Conservation (phyloP, 2,329 filamentous ascomycete genomes). For the Alternaria tenuissima region DNA sequence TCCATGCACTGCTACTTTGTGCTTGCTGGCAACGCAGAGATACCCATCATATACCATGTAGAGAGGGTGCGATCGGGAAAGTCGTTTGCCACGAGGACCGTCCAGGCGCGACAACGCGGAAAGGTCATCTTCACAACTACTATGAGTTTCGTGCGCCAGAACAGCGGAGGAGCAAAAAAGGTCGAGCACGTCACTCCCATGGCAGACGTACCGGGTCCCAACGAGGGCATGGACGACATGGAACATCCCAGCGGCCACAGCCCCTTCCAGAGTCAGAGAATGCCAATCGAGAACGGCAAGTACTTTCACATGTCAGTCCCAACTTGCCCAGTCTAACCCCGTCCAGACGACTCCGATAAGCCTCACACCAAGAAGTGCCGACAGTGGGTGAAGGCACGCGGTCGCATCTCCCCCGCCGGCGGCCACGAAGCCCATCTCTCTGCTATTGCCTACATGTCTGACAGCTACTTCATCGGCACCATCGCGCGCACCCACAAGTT, state of each 20-base stretch:
- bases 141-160: constrained; percentile 81
- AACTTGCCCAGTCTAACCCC: constrained; percentile 24
- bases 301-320: not conserved
- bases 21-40: constrained; percentile 82
- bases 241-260: constrained; percentile 47
- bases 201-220: constrained; percentile 56
- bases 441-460: constrained; percentile 91
- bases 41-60: constrained; percentile 93
- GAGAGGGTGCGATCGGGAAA: constrained; percentile 91
- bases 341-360: constrained; percentile 54
- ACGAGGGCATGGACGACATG: constrained; percentile 49
- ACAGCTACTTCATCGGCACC: constrained; percentile 93
- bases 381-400: constrained; percentile 77
- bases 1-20: constrained; percentile 99
- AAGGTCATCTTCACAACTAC: constrained; percentile 95
- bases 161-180: constrained; percentile 62
- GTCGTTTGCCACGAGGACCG: constrained; percentile 89
- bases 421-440: constrained; percentile 83
- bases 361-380: constrained; percentile 72
- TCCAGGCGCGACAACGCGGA: constrained; percentile 91
- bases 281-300: constrained; percentile 64
- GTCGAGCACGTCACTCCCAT: constrained; percentile 72
- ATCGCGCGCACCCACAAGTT: constrained; percentile 81
- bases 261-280: constrained; percentile 67
- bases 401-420: constrained; percentile 74